These are phyloP conservation scores for Beauveria rudraprayagi DNA, from an alignment of 2,329 filamentous ascomycete genomes.

Conservation along the genomic window DNA sequence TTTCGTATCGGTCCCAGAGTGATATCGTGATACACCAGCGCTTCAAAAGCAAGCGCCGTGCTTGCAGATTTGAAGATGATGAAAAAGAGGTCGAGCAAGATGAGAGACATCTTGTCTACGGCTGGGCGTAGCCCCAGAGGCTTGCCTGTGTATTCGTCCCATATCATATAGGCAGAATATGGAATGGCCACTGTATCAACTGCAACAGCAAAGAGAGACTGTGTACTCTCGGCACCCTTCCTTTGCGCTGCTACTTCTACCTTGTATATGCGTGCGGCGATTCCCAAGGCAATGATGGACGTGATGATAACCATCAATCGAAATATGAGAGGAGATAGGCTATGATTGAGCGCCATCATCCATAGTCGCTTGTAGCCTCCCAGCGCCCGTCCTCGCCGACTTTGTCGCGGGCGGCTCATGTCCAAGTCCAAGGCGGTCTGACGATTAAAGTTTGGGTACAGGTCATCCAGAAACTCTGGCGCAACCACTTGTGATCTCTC, in stretches of 20 bases:
- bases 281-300: constrained; percentile 69
- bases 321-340: constrained; percentile 77
- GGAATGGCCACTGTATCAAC: constrained; percentile 84
- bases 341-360: constrained; percentile 65
- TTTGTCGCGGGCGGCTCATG: constrained; percentile 19
- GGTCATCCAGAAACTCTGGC: constrained; percentile 34
- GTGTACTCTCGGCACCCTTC: constrained; percentile 52
- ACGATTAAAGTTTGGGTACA: constrained; percentile 41
- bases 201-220: constrained; percentile 79
- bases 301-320: constrained; percentile 77
- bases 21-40: constrained; percentile 53
- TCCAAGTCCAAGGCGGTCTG: constrained; percentile 26
- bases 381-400: constrained; percentile 23
- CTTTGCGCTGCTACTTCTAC: constrained; percentile 40
- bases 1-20: constrained; percentile 38
- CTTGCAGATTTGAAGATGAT: constrained; percentile 97
- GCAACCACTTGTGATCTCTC: constrained; percentile 42
- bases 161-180: constrained; percentile 90
- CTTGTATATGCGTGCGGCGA: constrained; percentile 68
- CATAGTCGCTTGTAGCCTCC: constrained; percentile 50
- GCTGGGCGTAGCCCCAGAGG: constrained; percentile 80
- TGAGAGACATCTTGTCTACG: constrained; percentile 77
- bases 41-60: constrained; percentile 80
- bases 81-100: constrained; percentile 89
- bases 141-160: constrained; percentile 92